Percentiles rank a stretch among this genome's conserved stretches.
These are phyloP conservation scores for Bipolaris sorokiniana DNA, from an alignment of 2,329 filamentous ascomycete species.

Conservation along the genomic window DNA sequence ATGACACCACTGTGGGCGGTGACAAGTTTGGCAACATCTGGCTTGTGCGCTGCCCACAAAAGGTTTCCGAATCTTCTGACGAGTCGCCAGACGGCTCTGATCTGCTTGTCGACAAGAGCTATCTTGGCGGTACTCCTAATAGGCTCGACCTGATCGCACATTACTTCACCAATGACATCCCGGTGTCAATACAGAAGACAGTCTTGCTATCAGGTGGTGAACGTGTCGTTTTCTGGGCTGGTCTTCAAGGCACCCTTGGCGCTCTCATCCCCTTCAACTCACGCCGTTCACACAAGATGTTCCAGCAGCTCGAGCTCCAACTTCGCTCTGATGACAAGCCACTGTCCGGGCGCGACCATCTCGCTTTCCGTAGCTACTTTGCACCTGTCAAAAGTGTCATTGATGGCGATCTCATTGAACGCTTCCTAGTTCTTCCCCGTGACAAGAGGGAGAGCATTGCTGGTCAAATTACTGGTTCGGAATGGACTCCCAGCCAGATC, in stretches of 20 bases:
- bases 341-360: constrained; percentile 87
- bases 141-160: constrained; percentile 85
- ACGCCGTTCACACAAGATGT: constrained; percentile 96
- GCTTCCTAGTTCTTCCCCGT: constrained; percentile 79
- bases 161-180: constrained; percentile 90
- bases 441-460: constrained; percentile 97
- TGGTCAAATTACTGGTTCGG: constrained; percentile 81
- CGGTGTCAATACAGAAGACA: constrained; percentile 87
- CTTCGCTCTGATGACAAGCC: constrained; percentile 79
- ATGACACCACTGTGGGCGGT: constrained; percentile 91
- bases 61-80: constrained; percentile 86
- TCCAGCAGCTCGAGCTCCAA: constrained; percentile 90
- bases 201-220: constrained; percentile 89
- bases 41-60: constrained; percentile 84
- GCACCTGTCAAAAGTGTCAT: constrained; percentile 95
- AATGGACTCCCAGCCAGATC: constrained; percentile 77
- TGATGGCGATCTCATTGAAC: constrained; percentile 94
- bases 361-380: constrained; percentile 96
- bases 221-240: constrained; percentile 90
- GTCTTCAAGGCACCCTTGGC: constrained; percentile 91
- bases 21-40: constrained; percentile 99
- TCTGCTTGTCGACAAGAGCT: constrained; percentile 86
- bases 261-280: constrained; percentile 90
- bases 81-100: constrained; percentile 90
- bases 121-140: constrained; percentile 87